Percentiles rank a stretch among this genome's conserved stretches.
These are phyloP conservation scores for Reutealis trisperma DNA, from an alignment of 345 rosid species.

Conservation along the genomic window DNA sequence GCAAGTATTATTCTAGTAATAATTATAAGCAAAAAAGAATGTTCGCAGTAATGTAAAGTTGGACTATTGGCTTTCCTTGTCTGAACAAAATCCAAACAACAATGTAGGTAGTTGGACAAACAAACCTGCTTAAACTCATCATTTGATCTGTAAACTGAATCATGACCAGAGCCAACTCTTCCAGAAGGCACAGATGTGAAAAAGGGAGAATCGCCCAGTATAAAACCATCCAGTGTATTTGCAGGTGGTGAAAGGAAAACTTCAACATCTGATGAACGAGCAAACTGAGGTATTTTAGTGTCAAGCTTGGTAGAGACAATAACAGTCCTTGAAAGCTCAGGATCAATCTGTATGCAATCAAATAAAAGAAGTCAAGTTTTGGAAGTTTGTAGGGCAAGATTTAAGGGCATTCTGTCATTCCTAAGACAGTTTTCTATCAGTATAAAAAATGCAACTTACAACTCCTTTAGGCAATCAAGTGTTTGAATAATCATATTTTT, in stretches of 20 bases:
- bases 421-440: background rate
- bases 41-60: background rate
- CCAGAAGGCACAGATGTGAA: slow-evolving; percentile 98
- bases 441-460: background rate
- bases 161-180: slow-evolving; percentile 79
- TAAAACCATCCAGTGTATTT: slow-evolving; percentile 80
- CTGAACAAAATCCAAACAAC: background rate
- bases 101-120: slow-evolving; percentile 9
- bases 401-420: background rate
- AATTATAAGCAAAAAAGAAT: background rate
- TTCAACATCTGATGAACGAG: slow-evolving; percentile 84
- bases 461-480: background rate
- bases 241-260: slow-evolving; percentile 91
- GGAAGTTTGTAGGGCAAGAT: background rate
- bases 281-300: slow-evolving; percentile 92
- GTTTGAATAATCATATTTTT: too few species aligned
- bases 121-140: slow-evolving; percentile 90
- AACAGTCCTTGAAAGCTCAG: slow-evolving; percentile 87
- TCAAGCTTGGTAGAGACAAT: slow-evolving; percentile 92
- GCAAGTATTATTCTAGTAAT: background rate
- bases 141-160: slow-evolving; percentile 71
- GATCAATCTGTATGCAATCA: slow-evolving; percentile 69
- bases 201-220: slow-evolving; percentile 83
- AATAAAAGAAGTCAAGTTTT: slow-evolving; percentile 20
- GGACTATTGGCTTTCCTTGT: background rate